A percentile compares a stretch with the other conserved stretches of the same genome.
phyloP scores from a whole-genome alignment of 1,139 yeast species.

The Yamadazyma jaroonii region DNA sequence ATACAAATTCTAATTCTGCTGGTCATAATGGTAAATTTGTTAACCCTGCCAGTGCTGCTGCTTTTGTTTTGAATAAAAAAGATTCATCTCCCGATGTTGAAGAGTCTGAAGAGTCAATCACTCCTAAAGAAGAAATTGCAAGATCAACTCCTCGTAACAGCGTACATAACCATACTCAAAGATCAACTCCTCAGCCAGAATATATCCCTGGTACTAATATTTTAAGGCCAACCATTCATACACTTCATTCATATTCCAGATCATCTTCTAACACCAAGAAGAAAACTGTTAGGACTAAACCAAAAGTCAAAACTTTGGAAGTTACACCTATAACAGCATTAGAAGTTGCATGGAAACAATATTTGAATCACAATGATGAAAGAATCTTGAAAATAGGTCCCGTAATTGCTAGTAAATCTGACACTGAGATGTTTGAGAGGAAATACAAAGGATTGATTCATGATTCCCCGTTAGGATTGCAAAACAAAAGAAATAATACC shows the following conservation, averaged over 20 bases:
- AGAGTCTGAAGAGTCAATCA: slow-evolving; percentile 15
- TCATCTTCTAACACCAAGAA: slow-evolving; percentile 17
- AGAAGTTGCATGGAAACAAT: slow-evolving; percentile 68
- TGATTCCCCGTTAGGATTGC: slow-evolving; percentile 56
- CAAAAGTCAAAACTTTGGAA: slow-evolving; percentile 34
- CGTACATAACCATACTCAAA: slow-evolving; percentile 5
- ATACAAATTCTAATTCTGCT: neutral
- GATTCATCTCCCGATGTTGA: slow-evolving; percentile 16
- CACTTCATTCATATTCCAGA: slow-evolving; percentile 32
- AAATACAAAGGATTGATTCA: slow-evolving; percentile 55
- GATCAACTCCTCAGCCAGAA: slow-evolving; percentile 19
- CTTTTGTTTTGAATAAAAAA: slow-evolving; percentile 37
- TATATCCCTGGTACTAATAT: slow-evolving; percentile 60
- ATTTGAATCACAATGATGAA: slow-evolving; percentile 63
- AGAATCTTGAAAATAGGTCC: slow-evolving; percentile 67
- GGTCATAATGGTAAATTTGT: slow-evolving; percentile 16
- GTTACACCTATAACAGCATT: slow-evolving; percentile 55
- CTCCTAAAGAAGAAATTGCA: slow-evolving; percentile 8
- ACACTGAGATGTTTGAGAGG: slow-evolving; percentile 53
- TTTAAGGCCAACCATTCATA: slow-evolving; percentile 49
- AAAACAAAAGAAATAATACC: slow-evolving; percentile 20
- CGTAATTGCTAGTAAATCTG: slow-evolving; percentile 32
- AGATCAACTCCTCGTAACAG: slow-evolving; percentile 9
- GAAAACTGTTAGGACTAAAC: slow-evolving; percentile 15
- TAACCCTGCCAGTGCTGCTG: slow-evolving; percentile 46